Conservation (phyloP, 768 basidiomycete species). For the Asterophora lycoperdoides region DNA sequence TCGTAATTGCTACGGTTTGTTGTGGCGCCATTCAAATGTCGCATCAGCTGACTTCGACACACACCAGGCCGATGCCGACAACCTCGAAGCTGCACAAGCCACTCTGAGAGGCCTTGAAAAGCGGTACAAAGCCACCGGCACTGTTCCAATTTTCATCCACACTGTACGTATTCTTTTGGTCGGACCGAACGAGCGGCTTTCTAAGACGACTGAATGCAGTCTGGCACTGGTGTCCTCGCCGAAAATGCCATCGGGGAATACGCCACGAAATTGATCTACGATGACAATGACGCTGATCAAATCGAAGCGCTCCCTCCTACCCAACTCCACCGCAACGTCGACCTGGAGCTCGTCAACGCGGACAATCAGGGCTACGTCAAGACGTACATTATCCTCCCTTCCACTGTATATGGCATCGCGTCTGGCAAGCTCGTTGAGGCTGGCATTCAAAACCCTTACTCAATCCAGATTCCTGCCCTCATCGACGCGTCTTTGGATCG, state of each 20-base stretch:
- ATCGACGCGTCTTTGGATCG: constrained; percentile 43
- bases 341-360: constrained; percentile 41
- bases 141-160: constrained; percentile 50
- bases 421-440: constrained; percentile 41
- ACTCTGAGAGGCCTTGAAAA: constrained; percentile 52
- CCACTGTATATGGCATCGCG: constrained; percentile 59
- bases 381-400: constrained; percentile 48
- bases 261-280: constrained; percentile 36
- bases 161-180: constrained; percentile 46
- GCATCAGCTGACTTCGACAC: constrained; percentile 7
- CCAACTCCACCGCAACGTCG: constrained; percentile 48
- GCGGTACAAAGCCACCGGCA: constrained; percentile 37
- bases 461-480: constrained; percentile 46
- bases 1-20: constrained; percentile 17
- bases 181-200: not conserved
- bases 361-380: constrained; percentile 49
- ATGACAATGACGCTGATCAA: constrained; percentile 43
- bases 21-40: too few species aligned
- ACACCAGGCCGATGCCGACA: constrained; percentile 38
- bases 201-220: constrained; percentile 26
- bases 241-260: constrained; percentile 44
- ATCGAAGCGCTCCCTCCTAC: constrained; percentile 43
- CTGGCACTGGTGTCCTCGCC: constrained; percentile 47
- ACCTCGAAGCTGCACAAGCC: constrained; percentile 39
- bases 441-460: constrained; percentile 51